These are phyloP conservation scores for Corylus avellana DNA, from an alignment of 306 rosid species.

Conservation along the genomic window DNA sequence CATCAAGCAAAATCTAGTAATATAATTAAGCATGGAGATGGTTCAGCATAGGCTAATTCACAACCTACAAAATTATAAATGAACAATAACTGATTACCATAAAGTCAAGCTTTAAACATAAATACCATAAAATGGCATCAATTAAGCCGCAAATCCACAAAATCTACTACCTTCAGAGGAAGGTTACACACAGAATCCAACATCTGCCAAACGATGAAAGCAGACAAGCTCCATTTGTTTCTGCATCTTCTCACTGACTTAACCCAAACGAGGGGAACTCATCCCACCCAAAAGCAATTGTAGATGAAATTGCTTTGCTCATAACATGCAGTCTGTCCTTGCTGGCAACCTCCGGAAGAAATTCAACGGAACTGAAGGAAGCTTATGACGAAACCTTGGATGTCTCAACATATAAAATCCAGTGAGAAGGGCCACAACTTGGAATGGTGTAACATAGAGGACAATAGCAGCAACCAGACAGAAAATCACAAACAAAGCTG, in stretches of 20 bases:
- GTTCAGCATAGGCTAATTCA: conserved; percentile 45
- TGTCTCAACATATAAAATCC: conserved; percentile 91
- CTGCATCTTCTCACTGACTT: conserved; percentile 32
- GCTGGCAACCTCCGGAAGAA: conserved; percentile 98
- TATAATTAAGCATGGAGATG: conserved; percentile 32
- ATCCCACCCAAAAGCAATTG: conserved; percentile 11
- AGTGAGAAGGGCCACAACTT: conserved; percentile 80
- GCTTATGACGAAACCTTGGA: conserved; percentile 96
- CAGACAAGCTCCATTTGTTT: conserved; percentile 32
- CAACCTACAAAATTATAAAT: conserved; percentile 64
- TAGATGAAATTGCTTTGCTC: conserved; percentile 32
- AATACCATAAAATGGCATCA: conserved; percentile 38
- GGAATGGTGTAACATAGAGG: conserved; percentile 90
- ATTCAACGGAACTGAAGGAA: conserved; percentile 91
- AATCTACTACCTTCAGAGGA: conserved; percentile 37
- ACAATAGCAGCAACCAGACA: conserved; percentile 89
- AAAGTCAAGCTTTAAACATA: conserved; percentile 32
- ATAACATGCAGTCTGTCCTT: conserved; percentile 95
- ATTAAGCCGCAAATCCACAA: conserved; percentile 43
- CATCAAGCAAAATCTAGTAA: conserved; percentile 21
- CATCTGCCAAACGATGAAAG: conserved; percentile 38
- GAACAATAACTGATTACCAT: conserved; percentile 32
- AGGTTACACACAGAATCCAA: conserved; percentile 41
- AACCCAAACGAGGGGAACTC: not conserved
- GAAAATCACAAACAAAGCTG: conserved; percentile 86